phyloP scores from a whole-genome alignment of 2,329 filamentous ascomycete species.

The Penicillium sp. region DNA sequence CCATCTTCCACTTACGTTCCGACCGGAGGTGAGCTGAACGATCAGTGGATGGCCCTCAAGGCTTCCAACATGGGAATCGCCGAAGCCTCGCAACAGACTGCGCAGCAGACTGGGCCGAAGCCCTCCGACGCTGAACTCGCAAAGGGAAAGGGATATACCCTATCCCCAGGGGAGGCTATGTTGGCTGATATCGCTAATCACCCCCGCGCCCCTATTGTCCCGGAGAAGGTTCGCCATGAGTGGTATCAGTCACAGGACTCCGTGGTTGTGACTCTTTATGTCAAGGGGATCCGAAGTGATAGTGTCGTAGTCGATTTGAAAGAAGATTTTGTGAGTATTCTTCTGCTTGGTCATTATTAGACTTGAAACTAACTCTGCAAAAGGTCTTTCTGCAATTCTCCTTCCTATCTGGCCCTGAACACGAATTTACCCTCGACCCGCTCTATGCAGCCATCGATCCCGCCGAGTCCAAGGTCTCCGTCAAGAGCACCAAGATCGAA shows the following conservation, averaged over 20 bases:
- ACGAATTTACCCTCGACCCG: slow-evolving; percentile 62
- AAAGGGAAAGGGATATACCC: not conserved
- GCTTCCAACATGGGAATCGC: slow-evolving; percentile 16
- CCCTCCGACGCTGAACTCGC: not conserved
- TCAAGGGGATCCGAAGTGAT: slow-evolving; percentile 62
- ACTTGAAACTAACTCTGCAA: not conserved
- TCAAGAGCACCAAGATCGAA: slow-evolving; percentile 79
- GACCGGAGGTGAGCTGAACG: slow-evolving; percentile 26
- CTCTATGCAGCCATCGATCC: slow-evolving; percentile 66
- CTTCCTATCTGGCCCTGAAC: slow-evolving; percentile 52
- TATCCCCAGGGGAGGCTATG: not conserved
- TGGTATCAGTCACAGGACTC: slow-evolving; percentile 65
- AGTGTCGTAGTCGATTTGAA: slow-evolving; percentile 54
- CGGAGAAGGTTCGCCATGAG: slow-evolving; percentile 64
- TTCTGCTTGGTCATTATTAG: not conserved
- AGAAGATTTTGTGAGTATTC: slow-evolving; percentile 42
- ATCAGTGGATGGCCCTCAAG: slow-evolving; percentile 34
- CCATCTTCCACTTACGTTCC: slow-evolving; percentile 50
- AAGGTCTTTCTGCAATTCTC: slow-evolving; percentile 61
- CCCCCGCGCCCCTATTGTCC: slow-evolving; percentile 21
- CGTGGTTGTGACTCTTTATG: slow-evolving; percentile 63
- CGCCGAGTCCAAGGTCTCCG: slow-evolving; percentile 57
- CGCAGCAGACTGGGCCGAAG: not conserved
- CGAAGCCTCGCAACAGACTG: not conserved
- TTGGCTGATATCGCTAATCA: not conserved